Evolutionary conservation across 2,329 filamentous ascomycete species (phyloP), one percentile per base, ranked within the genome.

Genomic region (Pseudogymnoascus sp.): DNA sequence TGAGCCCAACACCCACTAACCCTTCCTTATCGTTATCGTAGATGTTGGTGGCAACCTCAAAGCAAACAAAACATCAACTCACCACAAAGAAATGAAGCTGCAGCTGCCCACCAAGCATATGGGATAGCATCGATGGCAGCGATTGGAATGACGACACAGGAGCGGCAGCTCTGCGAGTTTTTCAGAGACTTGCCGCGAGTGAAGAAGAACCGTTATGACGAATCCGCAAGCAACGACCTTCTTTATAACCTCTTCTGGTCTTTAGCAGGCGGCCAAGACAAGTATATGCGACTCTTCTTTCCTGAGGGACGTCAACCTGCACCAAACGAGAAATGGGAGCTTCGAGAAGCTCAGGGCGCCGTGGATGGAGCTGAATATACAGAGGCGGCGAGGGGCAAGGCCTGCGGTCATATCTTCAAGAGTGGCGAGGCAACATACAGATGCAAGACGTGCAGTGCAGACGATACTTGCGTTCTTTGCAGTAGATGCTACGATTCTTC

Each of bases 401-500:
- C 92, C 56, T 99, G 94, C 74, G 95, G 94, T 3, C 95, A 99
- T 78, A 97, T 99, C 66, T 96, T 99, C 82, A 93, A 93, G 76
- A 83, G 85, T 12, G 94, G 93, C 60, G 94, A 99, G 78, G 92
- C 92, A 63, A 93, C 91, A 64, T 99, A 97, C 75, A 84, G 89
- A 70, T 99, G 94, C 80, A 89, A 92, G 70, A 97, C 93, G 8
- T 99, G 94, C 75, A 91, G 91, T 59, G 86, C 89, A 50, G 95
- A 99, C 75, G 93, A 97, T 67, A 97, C 94, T 0, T 97, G 93
- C 75, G 93, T 94, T 60, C 82, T 99, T 14, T 99, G 94, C 77
- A 91, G 90, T 71, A 87, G 88, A 68, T 99, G 94, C 77, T 99
- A 96, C 74, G 91, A 97, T 72, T 86, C 92, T 25, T 97, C 93